Conservation (phyloP, 305 asterid genomes). For the Fraxinus albicans region DNA sequence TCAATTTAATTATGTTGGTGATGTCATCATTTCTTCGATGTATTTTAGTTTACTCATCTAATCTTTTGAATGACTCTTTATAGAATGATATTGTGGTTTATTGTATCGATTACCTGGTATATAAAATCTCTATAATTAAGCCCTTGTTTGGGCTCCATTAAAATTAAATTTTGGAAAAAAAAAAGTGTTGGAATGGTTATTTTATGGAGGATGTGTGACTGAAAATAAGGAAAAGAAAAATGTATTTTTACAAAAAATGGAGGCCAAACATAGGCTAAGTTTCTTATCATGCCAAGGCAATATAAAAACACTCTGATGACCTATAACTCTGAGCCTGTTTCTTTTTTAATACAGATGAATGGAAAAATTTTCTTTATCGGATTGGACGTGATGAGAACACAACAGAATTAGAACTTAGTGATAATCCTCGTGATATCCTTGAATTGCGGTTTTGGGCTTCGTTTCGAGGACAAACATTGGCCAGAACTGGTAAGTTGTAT, state of each 20-base stretch:
- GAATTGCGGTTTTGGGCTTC: slow-evolving; percentile 99
- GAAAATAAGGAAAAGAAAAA: neutral
- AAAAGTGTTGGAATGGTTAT: neutral
- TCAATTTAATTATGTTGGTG: neutral
- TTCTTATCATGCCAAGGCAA: neutral
- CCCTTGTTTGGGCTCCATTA: neutral
- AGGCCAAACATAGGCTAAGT: neutral
- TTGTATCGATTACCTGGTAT: slow-evolving; percentile 14
- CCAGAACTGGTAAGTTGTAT: slow-evolving; percentile 69
- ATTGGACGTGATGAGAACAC: slow-evolving; percentile 84
- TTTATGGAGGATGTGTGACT: neutral
- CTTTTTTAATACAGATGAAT: slow-evolving; percentile 63
- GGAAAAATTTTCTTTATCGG: slow-evolving; percentile 92
- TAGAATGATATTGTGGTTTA: neutral
- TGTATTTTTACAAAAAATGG: neutral
- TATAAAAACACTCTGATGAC: neutral
- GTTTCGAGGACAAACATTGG: slow-evolving; percentile 91
- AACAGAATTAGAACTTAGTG: slow-evolving; percentile 69
- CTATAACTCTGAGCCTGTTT: neutral
- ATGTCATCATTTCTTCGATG: neutral
- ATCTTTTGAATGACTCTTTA: neutral
- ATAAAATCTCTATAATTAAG: neutral
- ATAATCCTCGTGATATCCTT: slow-evolving; percentile 79
- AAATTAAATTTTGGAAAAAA: neutral
- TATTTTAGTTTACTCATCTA: neutral